These are phyloP conservation scores for Annulohypoxylon moriforme DNA, from an alignment of 495 filamentous ascomycete species.

Conservation along the genomic window DNA sequence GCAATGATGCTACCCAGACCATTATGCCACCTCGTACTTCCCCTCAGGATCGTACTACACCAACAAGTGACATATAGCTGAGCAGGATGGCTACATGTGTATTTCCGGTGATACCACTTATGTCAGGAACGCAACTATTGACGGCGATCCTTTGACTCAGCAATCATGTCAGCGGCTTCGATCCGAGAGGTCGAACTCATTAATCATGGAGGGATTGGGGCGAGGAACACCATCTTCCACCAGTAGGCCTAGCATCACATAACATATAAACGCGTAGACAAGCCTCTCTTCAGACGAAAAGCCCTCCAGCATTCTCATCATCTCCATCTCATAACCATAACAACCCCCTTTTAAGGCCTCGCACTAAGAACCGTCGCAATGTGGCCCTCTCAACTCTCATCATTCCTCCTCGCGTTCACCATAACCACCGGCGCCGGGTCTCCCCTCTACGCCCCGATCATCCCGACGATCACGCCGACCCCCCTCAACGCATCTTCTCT, in stretches of 20 bases:
- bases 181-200: neutral
- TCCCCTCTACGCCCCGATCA: neutral
- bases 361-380: neutral
- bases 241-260: neutral
- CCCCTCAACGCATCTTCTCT: neutral
- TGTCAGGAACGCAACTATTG: constrained; percentile 11
- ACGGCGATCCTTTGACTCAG: neutral
- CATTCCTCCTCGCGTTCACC: constrained; percentile 1
- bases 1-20: neutral
- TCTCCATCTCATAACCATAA: neutral
- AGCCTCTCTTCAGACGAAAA: neutral
- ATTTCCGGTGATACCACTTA: constrained; percentile 7
- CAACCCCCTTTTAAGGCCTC: neutral
- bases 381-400: neutral
- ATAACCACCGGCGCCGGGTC: neutral
- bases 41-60: neutral
- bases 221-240: neutral
- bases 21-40: neutral
- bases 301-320: neutral
- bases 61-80: neutral
- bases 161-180: neutral
- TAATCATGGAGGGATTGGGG: neutral
- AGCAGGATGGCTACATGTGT: neutral
- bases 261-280: neutral
- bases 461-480: neutral